Evolutionary conservation across 768 basidiomycete species (phyloP), one percentile per base, ranked within the genome.

Genomic region (Mycena maculata): DNA sequence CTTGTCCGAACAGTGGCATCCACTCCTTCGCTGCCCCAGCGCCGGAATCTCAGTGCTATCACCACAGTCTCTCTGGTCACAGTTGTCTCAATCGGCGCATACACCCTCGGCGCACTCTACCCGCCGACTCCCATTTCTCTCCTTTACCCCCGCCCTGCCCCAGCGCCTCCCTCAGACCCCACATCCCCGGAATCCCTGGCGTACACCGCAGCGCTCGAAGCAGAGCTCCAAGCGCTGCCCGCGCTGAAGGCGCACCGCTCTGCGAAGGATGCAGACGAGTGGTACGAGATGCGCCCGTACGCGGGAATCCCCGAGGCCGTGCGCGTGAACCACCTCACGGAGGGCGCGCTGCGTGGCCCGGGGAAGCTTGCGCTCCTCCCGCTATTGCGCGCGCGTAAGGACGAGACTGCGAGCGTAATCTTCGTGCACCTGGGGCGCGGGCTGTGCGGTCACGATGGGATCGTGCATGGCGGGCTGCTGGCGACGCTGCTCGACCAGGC

Each of bases 401-500:
- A 98, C 79, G 93, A 95, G 75, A 84, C 83, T 13, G 93, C 95
- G 78, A 87, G 87, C 12, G 74, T 89, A 28, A 82, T 88, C 7
- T 81, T 98, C 65, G 60, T 96, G 2, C 97, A 98, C 72, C 82
- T 98, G 2, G 97, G 97, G 2, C 80, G 92, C 44, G 92, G 90
- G 2, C 68, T 99, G 56, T 99, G 97, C 74, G 96, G 94, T 4
- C 92, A 97, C 68, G 95, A 97, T 78, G 97, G 97, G 0, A 95
- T 99, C 67, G 81, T 98, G 3, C 97, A 99, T 72, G 97, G 97
- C 0, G 97, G 97, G 1, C 73, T 99, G 64, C 82, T 99, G 22
- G 95, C 96, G 41, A 98, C 95, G 2, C 77, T 99, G 20, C 76
- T 98, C 60, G 97, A 99, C 69, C 97, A 99, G 82, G 83, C 84